Conservation (phyloP, 805 yeast genomes). For the Saccharomyces kudriavzevii region DNA sequence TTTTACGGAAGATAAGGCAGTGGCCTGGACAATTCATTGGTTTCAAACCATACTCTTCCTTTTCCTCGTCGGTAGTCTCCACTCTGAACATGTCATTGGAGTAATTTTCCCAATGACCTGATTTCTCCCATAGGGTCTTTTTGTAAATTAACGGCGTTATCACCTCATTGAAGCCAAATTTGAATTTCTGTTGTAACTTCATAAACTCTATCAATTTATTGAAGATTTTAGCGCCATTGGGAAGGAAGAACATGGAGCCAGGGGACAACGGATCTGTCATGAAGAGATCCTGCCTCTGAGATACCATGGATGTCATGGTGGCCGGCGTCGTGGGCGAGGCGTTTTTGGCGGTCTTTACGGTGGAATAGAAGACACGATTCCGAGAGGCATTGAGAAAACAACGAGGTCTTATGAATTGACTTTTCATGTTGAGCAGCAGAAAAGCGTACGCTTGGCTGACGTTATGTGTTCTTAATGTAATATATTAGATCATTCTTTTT, state of each 20-base stretch:
- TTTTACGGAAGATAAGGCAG: slow-evolving; percentile 69
- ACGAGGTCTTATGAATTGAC: neutral
- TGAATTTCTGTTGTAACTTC: slow-evolving; percentile 55
- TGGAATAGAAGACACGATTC: neutral
- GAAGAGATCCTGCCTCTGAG: slow-evolving; percentile 65
- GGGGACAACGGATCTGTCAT: slow-evolving; percentile 78
- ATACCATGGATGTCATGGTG: slow-evolving; percentile 6
- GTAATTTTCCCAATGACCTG: slow-evolving; percentile 96
- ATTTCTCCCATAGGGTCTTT: slow-evolving; percentile 74
- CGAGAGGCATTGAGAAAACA: neutral
- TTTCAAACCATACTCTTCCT: slow-evolving; percentile 66
- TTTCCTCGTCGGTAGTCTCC: slow-evolving; percentile 39
- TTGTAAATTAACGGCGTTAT: slow-evolving; percentile 85
- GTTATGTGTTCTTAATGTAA: neutral
- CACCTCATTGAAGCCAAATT: slow-evolving; percentile 84
- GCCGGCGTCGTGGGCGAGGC: neutral
- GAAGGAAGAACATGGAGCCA: slow-evolving; percentile 85
- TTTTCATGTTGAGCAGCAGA: neutral
- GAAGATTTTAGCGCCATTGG: slow-evolving; percentile 84
- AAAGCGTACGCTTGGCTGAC: neutral
- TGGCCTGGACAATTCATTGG: slow-evolving; percentile 98
- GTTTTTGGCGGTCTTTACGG: neutral
- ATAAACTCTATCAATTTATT: slow-evolving; percentile 72
- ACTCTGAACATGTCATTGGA: slow-evolving; percentile 91
- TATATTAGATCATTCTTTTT: neutral